Evolutionary conservation across 2,329 filamentous ascomycete species (phyloP), one percentile per base, ranked within the genome.

Genomic region (Xylaria sp.): DNA sequence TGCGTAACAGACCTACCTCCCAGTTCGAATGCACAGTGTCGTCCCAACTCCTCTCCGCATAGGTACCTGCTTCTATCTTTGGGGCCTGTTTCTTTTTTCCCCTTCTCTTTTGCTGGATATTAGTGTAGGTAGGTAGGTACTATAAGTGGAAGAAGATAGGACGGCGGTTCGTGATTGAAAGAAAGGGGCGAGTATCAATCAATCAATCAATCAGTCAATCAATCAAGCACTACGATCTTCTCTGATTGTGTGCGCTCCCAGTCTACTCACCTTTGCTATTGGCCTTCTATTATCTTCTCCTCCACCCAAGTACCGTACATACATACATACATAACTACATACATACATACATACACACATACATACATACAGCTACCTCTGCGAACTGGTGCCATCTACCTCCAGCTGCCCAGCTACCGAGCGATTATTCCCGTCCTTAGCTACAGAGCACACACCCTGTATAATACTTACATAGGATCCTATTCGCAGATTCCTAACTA

Each of bases 131-230:
- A 45, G 11, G 55, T 59, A 32, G 45, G 48, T 67, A 53, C 55
- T 60, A 64, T 69, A 61, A 57, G 59, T 69, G 58, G 53, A 60
- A 48, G 67, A 32, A 65, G 53, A 48, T 39, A 56, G 21, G 47
- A n/a, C 57, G 47, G 55, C 58, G 57, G 34, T 59, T 58, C 36
- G 8, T 69, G 56, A 55, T 65, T 51, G 61, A 69, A 71, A 69
- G 51, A 69, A 71, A 69, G 51, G 64, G 61, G 53, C 9, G 45
- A 61, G 39, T 45, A 50, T 12, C 21, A 36, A 61, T 63, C 45
- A 62, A 11, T 36, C 21, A 36, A 61, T 63, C 45, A 62, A 11
- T 36, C 34, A 36, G 24, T 27, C 24, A 27, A 4, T 27, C 24
- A 27, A 27, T 27, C 24, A 27, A 27, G 24, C 24, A 4, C 58